Percentiles rank a stretch among this genome's conserved stretches.
Conservation (phyloP, 257 asterid species). For the Scutellaria barbata region DNA sequence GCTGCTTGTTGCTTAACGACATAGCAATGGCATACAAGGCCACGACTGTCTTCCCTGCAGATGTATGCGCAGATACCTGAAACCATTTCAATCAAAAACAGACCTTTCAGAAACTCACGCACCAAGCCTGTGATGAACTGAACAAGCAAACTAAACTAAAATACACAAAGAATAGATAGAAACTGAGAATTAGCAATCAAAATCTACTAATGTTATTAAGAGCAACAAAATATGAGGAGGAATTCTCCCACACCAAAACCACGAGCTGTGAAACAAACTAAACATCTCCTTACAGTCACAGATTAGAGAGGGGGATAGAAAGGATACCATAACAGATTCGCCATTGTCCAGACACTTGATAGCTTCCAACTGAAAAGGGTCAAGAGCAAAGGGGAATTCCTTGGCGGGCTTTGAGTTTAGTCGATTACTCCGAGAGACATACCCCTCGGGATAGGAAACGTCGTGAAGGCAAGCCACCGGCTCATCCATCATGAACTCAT, state of each 20-base stretch:
- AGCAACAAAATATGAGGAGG: background rate
- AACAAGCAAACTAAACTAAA: constrained; percentile 12
- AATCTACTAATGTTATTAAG: background rate
- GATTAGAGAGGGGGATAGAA: background rate
- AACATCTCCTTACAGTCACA: background rate
- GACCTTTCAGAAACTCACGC: constrained; percentile 4
- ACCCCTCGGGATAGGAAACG: constrained; percentile 85
- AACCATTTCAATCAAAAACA: constrained; percentile 24
- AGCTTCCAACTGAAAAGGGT: constrained; percentile 94
- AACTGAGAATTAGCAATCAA: no score
- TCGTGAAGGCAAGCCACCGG: constrained; percentile 84
- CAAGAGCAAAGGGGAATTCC: constrained; percentile 78
- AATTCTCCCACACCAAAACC: constrained; percentile 2
- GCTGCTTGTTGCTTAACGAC: constrained; percentile 81
- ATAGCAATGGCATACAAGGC: constrained; percentile 91
- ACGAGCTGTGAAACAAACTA: background rate
- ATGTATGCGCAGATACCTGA: constrained; percentile 95
- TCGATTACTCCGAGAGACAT: constrained; percentile 41
- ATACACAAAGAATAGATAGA: background rate
- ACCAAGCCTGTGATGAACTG: background rate
- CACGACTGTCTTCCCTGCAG: constrained; percentile 97
- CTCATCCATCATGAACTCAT: constrained; percentile 51
- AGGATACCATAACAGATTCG: constrained; percentile 89
- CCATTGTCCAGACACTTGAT: constrained; percentile 75
- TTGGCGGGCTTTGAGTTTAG: constrained; percentile 66